phyloP scores from a whole-genome alignment of 108 stramenopile genomes.

The Nitzschia putrida region DNA sequence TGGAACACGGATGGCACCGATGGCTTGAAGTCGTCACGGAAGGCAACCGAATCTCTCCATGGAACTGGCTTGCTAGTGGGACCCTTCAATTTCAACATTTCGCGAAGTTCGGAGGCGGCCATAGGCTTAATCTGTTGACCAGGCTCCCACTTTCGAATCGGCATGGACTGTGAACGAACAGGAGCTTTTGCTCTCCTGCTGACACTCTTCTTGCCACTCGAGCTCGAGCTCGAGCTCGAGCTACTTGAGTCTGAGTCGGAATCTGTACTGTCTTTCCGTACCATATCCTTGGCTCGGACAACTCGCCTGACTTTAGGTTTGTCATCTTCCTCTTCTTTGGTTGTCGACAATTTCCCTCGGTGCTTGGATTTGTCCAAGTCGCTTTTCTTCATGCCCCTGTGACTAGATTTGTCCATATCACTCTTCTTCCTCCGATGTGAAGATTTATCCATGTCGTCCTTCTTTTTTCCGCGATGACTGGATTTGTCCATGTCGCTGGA shows the following conservation, averaged over 20 bases:
- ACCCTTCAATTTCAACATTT: slow-evolving; percentile 10
- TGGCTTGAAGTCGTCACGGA: slow-evolving; percentile 9
- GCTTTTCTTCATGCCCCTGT: not conserved
- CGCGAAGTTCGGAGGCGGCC: slow-evolving; percentile 12
- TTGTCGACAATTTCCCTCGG: not conserved
- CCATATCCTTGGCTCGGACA: slow-evolving; percentile 4
- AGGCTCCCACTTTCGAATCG: slow-evolving; percentile 7
- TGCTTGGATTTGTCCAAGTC: not conserved
- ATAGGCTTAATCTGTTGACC: slow-evolving; percentile 18
- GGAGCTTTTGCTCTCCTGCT: not conserved
- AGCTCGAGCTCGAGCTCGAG: too few relatives aligned
- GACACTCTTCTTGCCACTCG: not conserved
- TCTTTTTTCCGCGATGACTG: not conserved
- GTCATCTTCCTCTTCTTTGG: not conserved
- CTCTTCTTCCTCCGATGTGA: not conserved
- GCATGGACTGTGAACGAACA: not conserved
- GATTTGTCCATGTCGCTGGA: not conserved
- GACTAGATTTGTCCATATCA: not conserved
- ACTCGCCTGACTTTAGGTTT: not conserved
- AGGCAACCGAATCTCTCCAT: slow-evolving; percentile 3
- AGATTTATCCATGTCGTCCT: not conserved
- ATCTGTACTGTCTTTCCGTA: not conserved
- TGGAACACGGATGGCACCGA: not conserved
- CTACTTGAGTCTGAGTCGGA: not conserved
- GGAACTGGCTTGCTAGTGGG: not conserved